These are phyloP conservation scores for Stagonosporopsis vannaccii DNA, from an alignment of 2,329 filamentous ascomycete genomes.

Conservation along the genomic window DNA sequence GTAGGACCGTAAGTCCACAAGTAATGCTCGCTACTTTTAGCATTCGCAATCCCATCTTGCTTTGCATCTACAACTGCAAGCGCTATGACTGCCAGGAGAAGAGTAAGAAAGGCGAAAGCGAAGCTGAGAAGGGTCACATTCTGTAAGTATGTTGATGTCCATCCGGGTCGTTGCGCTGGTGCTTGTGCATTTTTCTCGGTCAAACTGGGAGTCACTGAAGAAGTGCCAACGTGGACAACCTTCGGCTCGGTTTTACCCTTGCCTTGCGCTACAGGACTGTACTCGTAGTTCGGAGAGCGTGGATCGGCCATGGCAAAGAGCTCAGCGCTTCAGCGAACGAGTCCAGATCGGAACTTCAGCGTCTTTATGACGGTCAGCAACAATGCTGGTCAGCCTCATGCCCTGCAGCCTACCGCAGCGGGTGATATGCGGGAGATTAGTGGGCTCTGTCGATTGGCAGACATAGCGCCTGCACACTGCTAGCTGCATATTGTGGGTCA, in stretches of 20 bases:
- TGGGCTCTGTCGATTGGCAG: background rate
- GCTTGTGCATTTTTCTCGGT: background rate
- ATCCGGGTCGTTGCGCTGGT: background rate
- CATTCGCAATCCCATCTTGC: background rate
- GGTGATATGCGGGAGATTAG: background rate
- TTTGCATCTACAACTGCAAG: constrained; percentile 4
- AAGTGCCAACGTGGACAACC: background rate
- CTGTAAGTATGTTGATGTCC: constrained; percentile 4
- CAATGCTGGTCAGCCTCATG: background rate
- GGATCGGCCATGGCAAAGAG: background rate
- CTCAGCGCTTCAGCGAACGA: background rate
- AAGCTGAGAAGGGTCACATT: background rate
- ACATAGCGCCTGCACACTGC: background rate
- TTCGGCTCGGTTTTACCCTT: background rate
- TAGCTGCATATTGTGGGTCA: constrained; percentile 1
- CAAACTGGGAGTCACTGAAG: background rate
- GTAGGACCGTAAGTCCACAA: constrained; percentile 20
- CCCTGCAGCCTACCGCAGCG: background rate
- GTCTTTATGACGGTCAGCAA: background rate
- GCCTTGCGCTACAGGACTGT: background rate
- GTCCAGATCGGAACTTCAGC: background rate
- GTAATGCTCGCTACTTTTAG: constrained; percentile 10
- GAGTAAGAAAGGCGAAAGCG: background rate
- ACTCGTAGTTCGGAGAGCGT: constrained; percentile 1
- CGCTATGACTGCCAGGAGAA: constrained; percentile 1